A percentile compares a stretch with the other conserved stretches of the same genome.
Conservation (phyloP, 306 rosid genomes). For the Corylus avellana region DNA sequence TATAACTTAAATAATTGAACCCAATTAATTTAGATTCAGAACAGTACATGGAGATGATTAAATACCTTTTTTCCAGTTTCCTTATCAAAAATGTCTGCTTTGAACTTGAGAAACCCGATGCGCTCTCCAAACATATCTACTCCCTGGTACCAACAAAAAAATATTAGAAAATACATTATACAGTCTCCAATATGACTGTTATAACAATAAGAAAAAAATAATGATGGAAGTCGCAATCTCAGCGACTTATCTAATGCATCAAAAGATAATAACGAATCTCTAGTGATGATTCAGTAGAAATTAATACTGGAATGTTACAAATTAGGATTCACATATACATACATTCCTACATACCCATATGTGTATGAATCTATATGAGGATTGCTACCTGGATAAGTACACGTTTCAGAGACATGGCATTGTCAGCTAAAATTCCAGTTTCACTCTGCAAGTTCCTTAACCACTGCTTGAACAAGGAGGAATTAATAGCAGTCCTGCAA, state of each 20-base stretch:
- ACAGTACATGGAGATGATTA: constrained; percentile 9
- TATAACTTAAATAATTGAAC: constrained; percentile 12
- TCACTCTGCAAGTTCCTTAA: constrained; percentile 69
- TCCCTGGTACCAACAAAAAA: constrained; percentile 50
- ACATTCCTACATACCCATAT: not conserved
- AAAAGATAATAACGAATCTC: not conserved
- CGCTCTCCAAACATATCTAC: constrained; percentile 89
- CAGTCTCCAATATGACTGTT: not conserved
- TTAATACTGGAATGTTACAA: not conserved
- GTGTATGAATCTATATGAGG: not conserved
- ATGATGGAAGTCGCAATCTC: not conserved
- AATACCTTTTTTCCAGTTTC: constrained; percentile 75
- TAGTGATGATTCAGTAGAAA: not conserved
- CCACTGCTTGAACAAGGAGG: constrained; percentile 87
- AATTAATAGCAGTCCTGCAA: constrained; percentile 80
- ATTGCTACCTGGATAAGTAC: constrained; percentile 78
- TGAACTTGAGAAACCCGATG: constrained; percentile 84
- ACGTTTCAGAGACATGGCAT: constrained; percentile 54
- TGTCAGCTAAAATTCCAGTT: constrained; percentile 66
- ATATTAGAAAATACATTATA: not conserved
- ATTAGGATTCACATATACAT: not conserved
- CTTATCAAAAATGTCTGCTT: constrained; percentile 78
- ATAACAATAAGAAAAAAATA: not conserved
- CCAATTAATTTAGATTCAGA: constrained; percentile 7
- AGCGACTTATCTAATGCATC: not conserved